Conservation (phyloP, 805 yeast genomes). For the Pichia scutulata region DNA sequence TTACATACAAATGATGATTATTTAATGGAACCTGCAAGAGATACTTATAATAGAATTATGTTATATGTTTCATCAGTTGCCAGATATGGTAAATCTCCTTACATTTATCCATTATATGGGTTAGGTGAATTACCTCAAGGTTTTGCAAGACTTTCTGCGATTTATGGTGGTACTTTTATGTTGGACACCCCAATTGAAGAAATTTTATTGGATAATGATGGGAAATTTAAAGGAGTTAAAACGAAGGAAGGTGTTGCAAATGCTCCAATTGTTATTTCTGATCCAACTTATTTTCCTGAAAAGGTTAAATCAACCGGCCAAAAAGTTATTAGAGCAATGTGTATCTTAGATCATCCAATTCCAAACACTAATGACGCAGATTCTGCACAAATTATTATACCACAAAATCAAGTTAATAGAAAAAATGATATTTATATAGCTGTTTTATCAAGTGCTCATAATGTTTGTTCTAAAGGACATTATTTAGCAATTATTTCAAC, state of each 20-base stretch:
- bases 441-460: constrained; percentile 79
- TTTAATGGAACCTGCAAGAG: constrained; percentile 82
- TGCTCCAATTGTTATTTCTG: constrained; percentile 92
- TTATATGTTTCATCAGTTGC: constrained; percentile 88
- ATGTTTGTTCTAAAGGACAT: constrained; percentile 83
- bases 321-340: constrained; percentile 75
- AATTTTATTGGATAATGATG: constrained; percentile 62
- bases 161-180: constrained; percentile 98
- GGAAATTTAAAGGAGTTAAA: constrained; percentile 75
- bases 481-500: constrained; percentile 92
- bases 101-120: constrained; percentile 92
- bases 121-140: constrained; percentile 99
- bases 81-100: constrained; percentile 93
- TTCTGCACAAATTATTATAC: constrained; percentile 89
- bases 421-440: constrained; percentile 94
- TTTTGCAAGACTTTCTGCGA: constrained; percentile 92
- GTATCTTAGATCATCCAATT: constrained; percentile 84
- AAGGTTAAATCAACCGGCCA: constrained; percentile 66
- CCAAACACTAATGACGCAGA: constrained; percentile 77
- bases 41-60: constrained; percentile 77
- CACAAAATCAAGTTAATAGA: constrained; percentile 91
- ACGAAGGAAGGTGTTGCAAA: constrained; percentile 88
- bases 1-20: constrained; percentile 91
- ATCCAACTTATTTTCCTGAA: constrained; percentile 94
- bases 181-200: constrained; percentile 93